Evolutionary conservation across 2,329 filamentous ascomycete genomes (phyloP).

Genomic region (Colletotrichum godetiae): DNA sequence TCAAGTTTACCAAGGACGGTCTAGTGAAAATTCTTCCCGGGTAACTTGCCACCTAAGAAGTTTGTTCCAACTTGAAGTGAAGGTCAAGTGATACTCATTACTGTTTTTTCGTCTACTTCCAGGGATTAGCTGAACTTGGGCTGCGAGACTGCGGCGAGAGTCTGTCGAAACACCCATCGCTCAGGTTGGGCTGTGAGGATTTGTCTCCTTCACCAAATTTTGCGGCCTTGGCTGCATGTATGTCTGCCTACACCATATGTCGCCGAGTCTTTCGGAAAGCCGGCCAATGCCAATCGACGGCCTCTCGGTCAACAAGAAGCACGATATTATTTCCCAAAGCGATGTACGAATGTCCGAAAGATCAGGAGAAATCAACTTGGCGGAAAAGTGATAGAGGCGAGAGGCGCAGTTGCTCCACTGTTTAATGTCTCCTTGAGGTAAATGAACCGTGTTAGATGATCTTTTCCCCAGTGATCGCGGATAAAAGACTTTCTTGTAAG

Average conservation of each 20-base stretch:
- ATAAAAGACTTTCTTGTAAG: neutral
- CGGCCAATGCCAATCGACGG: neutral
- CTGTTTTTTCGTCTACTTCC: no score
- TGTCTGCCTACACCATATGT: neutral
- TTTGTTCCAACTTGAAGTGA: no score
- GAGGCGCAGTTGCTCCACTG: neutral
- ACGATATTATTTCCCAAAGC: neutral
- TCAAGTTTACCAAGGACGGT: no score
- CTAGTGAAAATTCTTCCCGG: no score
- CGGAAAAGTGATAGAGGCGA: neutral
- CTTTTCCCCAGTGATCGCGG: neutral
- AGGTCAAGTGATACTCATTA: no score
- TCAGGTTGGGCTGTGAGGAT: neutral
- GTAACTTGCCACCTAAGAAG: no score
- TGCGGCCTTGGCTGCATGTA: constrained; percentile 16
- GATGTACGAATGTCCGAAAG: neutral
- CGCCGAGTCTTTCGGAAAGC: neutral
- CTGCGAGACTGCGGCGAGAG: no score
- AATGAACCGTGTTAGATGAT: neutral
- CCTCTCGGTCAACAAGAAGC: neutral
- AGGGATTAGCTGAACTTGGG: no score
- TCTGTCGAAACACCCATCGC: no score
- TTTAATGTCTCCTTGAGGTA: neutral
- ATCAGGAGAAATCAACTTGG: neutral
- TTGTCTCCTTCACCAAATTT: neutral